A percentile compares a stretch with the other conserved stretches of the same genome.
Conservation (phyloP, 108 stramenopile genomes). For the Skeletonema grethae region DNA sequence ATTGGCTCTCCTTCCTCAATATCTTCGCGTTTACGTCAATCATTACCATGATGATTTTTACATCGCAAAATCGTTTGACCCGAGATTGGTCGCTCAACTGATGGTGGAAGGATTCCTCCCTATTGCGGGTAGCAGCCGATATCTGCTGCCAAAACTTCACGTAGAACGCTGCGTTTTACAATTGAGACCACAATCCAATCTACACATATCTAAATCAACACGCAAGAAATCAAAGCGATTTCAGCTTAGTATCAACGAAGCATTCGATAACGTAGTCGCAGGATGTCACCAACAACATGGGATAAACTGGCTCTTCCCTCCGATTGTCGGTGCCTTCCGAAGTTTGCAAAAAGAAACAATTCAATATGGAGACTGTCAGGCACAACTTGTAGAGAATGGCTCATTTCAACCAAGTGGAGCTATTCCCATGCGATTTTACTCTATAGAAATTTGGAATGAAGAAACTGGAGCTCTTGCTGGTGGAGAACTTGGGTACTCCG, state of each 20-base stretch:
- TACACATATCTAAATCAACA: slow-evolving; percentile 75
- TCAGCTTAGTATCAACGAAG: slow-evolving; percentile 64
- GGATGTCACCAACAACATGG: slow-evolving; percentile 83
- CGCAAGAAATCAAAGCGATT: slow-evolving; percentile 74
- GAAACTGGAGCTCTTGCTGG: slow-evolving; percentile 62
- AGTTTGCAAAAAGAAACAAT: slow-evolving; percentile 35
- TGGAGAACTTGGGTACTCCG: slow-evolving; percentile 86
- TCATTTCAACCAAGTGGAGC: slow-evolving; percentile 16
- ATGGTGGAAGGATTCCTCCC: slow-evolving; percentile 89
- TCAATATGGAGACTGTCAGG: slow-evolving; percentile 13
- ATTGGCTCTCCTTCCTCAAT: slow-evolving; percentile 50
- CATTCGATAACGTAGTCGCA: slow-evolving; percentile 66
- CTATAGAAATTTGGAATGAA: slow-evolving; percentile 79
- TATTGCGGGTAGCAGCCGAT: slow-evolving; percentile 57
- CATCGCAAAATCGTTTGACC: slow-evolving; percentile 61
- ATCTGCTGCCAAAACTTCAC: slow-evolving; percentile 85
- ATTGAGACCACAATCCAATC: slow-evolving; percentile 19
- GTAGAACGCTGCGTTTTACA: slow-evolving; percentile 69
- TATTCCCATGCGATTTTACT: slow-evolving; percentile 70
- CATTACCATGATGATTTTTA: slow-evolving; percentile 82
- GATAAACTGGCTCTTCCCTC: slow-evolving; percentile 81
- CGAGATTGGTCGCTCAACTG: slow-evolving; percentile 67
- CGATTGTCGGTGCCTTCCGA: slow-evolving; percentile 68
- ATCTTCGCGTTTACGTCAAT: slow-evolving; percentile 49
- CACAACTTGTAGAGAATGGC: slow-evolving; percentile 24